Conservation (phyloP, 2,329 filamentous ascomycete genomes). For the Trichophyton simii region DNA sequence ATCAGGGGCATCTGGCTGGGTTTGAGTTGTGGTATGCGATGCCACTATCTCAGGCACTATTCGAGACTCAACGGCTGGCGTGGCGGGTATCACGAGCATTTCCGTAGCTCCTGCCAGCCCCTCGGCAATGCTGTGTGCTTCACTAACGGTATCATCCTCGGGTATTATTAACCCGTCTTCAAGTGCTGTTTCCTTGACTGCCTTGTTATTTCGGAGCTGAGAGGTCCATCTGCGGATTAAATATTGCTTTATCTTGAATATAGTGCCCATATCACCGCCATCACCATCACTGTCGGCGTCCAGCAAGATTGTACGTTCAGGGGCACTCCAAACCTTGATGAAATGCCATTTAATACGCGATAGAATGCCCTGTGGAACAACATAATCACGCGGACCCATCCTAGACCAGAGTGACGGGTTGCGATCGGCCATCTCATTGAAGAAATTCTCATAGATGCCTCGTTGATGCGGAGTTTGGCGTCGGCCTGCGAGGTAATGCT, state of each 20-base stretch:
- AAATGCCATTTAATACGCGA: conserved; percentile 37
- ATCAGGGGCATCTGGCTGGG: conserved; percentile 6
- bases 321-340: conserved; percentile 35
- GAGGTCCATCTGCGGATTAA: conserved; percentile 32
- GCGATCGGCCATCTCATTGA: conserved; percentile 34
- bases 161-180: conserved; percentile 11
- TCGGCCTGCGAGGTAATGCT: conserved; percentile 32
- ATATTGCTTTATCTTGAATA: conserved; percentile 28
- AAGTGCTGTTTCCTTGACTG: conserved; percentile 7
- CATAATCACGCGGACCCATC: conserved; percentile 31
- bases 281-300: conserved; percentile 16
- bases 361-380: conserved; percentile 29
- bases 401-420: conserved; percentile 39
- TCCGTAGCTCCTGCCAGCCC: conserved; percentile 16
- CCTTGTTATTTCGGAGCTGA: conserved; percentile 16
- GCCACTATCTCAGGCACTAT: not conserved
- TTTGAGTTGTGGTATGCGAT: not conserved
- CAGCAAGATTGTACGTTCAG: conserved; percentile 28
- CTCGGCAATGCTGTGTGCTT: conserved; percentile 11
- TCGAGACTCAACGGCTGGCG: conserved; percentile 8
- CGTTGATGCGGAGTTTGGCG: conserved; percentile 36
- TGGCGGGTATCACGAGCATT: conserved; percentile 12
- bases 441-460: conserved; percentile 41
- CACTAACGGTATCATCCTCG: conserved; percentile 9
- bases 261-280: conserved; percentile 24